A percentile compares a stretch with the other conserved stretches of the same genome.
Conservation (phyloP, 176 grass and related monocot species). For the Oryza rufipogon region DNA sequence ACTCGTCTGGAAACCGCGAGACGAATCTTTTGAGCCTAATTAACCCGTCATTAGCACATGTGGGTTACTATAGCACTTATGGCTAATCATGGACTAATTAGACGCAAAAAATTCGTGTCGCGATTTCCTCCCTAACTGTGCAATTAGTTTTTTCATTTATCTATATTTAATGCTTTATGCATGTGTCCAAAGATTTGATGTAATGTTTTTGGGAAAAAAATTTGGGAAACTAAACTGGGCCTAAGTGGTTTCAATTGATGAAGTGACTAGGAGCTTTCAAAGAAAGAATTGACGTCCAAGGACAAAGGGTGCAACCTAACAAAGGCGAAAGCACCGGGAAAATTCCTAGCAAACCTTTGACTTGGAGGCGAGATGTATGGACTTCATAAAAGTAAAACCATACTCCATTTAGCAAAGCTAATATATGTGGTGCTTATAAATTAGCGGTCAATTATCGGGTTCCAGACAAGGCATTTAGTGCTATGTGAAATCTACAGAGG, state of each 20-base stretch:
- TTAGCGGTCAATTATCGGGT: not conserved
- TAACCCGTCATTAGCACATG: no score
- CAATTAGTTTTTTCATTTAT: no score
- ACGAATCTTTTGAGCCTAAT: no score
- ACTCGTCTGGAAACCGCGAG: no score
- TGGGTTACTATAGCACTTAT: no score
- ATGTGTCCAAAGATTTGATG: no score
- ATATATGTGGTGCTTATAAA: not conserved
- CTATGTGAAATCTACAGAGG: not conserved
- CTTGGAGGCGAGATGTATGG: not conserved
- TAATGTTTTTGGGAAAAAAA: no score
- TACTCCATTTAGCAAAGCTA: not conserved
- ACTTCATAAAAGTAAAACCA: constrained; percentile 6
- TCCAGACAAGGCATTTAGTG: not conserved
- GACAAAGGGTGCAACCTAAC: not conserved
- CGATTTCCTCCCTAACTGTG: no score
- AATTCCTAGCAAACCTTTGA: constrained; percentile 18
- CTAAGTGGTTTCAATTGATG: not conserved
- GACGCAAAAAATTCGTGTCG: no score
- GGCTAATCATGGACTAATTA: no score
- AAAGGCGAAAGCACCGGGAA: constrained; percentile 1
- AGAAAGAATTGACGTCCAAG: not conserved
- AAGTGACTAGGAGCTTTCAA: not conserved
- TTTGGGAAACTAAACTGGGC: no score
- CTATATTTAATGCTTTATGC: no score